Evolutionary conservation across 2,329 filamentous ascomycete genomes (phyloP), one percentile per base, ranked within the genome.

Genomic region (Nothopassalora personata): DNA sequence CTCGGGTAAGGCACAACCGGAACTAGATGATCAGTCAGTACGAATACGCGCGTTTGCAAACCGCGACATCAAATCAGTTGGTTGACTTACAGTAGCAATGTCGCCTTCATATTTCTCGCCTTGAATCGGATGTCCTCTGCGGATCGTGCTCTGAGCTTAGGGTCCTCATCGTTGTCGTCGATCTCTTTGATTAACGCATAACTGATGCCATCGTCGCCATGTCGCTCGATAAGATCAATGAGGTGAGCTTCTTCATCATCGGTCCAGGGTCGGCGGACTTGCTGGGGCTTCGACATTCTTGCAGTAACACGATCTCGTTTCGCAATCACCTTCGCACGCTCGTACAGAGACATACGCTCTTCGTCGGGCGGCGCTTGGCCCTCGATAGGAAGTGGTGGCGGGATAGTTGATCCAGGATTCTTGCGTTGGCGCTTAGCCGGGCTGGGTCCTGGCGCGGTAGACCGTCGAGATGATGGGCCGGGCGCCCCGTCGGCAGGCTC

Each of bases 71-170:
- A 18, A 27, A 23, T 23, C 46, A 8, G n/a, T 8, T n/a, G n/a
- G 39, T n/a, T 28, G 28, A 49, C 75, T 70, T 67, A 80, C 77
- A 75, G 76, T 3, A 80, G 55, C 54, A 67, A 76, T 7, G 71
- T 71, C 45, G 76, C 71, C 66, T 81, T 82, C 58, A 85, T 70
- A 60, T 83, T 83, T 53, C 83, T 75, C 4, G 81, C 82, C 60
- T 73, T 73, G 67, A 73, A 73, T 10, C 72, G 58, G 11, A 74
- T 60, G 51, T 82, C 79, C 2, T 83, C 80, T 60, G 85, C 80
- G 5, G 70, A 74, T 1, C 83, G 75, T 1, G 65, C 61, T 4
- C 56, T 57, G 18, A 82, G 66, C 46, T 70, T 53, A 4, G 56
- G 65, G 11, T 70, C 67, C 23, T 71, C 48, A 15, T 36, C 27